Evolutionary conservation across 2,329 filamentous ascomycete genomes (phyloP), one percentile per base, ranked within the genome.

Genomic region (Aspergillus sp.): DNA sequence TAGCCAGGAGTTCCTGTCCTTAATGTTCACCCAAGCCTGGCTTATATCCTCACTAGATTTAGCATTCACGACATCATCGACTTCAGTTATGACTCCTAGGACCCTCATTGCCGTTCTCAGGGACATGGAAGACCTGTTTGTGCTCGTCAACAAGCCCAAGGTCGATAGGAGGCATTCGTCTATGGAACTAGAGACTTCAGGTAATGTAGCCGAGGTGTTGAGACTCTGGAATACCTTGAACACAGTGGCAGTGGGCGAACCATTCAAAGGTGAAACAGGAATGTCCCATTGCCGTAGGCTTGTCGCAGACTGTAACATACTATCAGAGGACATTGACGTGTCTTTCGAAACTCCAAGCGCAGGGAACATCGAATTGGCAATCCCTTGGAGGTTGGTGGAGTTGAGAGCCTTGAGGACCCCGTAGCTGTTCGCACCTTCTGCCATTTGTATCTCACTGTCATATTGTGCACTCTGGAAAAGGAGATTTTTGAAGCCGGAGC

Each of bases 231-330:
- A 89, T 0, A 82, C 81, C 57, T 83, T 85, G 68, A 94, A 96
- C 1, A 91, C 72, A 1, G 80, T 83, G 3, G 84, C 82, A 1
- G 83, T 75, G 46, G 84, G 80, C 29, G 80, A 83, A 8, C 76
- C 72, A 42, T 77, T 79, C 2, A 75, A 70, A 5, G 76, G 72
- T 0, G 89, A 86, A 0, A 83, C 82, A 9, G 87, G 86, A 19
- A 97, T 76, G 61, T 96, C 90, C 93, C 93, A 98, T 58, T 91
- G 85, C 55, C 93, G 89, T 10, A 97, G 73, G 53, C 85, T 85
- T 49, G 87, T 80, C 19, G 90, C 89, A 4, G 87, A 88, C 45
- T 81, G 79, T 52, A 94, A 85, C 45, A 88, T 88, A 51, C 78
- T 85, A 41, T 88, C 83, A 5, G 86, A 72, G 0, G 80, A 80